A percentile compares a stretch with the other conserved stretches of the same genome.
Evolutionary conservation across 257 asterid genomes (phyloP).

Genomic region (Solanum corneliomulleri): DNA sequence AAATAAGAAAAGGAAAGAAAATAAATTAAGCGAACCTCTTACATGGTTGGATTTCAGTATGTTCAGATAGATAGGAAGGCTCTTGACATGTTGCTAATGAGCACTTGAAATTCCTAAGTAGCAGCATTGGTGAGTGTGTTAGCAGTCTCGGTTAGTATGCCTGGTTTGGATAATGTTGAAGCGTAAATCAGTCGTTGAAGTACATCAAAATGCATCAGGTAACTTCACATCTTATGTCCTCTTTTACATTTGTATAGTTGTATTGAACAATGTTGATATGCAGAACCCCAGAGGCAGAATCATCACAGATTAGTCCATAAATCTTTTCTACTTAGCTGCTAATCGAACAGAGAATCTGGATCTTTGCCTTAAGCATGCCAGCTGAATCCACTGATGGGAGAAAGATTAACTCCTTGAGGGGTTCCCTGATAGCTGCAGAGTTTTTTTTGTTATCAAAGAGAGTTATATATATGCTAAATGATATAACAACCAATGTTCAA

Average conservation of each 20-base stretch:
- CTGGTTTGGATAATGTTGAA: slow-evolving; percentile 72
- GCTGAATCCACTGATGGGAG: slow-evolving; percentile 48
- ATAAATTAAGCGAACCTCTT: slow-evolving; percentile 9
- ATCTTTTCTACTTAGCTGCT: slow-evolving; percentile 1
- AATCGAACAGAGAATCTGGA: slow-evolving; percentile 67
- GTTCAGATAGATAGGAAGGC: slow-evolving; percentile 51
- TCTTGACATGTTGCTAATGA: slow-evolving; percentile 77
- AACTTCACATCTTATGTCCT: neutral
- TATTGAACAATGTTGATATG: neutral
- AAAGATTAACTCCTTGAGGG: slow-evolving; percentile 65
- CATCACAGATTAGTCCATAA: slow-evolving; percentile 1
- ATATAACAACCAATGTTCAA: neutral
- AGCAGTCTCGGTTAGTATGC: slow-evolving; percentile 61
- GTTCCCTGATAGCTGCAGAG: slow-evolving; percentile 71
- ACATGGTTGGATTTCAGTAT: slow-evolving; percentile 67
- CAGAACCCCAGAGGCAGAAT: slow-evolving; percentile 10
- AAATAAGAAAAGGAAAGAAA: neutral
- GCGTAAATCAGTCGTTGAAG: slow-evolving; percentile 36
- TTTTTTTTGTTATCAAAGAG: neutral
- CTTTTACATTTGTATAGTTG: neutral
- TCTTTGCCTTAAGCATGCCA: slow-evolving; percentile 64
- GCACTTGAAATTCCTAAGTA: slow-evolving; percentile 77
- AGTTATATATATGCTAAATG: neutral
- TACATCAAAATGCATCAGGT: neutral
- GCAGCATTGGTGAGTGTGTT: slow-evolving; percentile 67